Evolutionary conservation across 2,329 filamentous ascomycete genomes (phyloP).

Genomic region (Aspergillus sp.): DNA sequence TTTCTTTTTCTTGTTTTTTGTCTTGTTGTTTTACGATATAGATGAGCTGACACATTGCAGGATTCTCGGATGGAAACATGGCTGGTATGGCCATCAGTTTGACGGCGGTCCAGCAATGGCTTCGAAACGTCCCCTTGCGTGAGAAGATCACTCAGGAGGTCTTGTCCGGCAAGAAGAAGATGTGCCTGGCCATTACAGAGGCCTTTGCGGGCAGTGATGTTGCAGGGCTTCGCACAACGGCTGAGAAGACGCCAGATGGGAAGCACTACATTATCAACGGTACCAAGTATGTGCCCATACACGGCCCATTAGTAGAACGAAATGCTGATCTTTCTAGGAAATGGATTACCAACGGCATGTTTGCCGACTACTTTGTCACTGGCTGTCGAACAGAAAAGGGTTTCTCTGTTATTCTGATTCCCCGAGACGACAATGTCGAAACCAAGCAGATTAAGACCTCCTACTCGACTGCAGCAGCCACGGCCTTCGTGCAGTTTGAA

Average conservation of each 20-base stretch:
- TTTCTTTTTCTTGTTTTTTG: neutral
- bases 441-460: slow-evolving; percentile 60
- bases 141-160: slow-evolving; percentile 66
- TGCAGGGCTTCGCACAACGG: slow-evolving; percentile 72
- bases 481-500: slow-evolving; percentile 75
- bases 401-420: slow-evolving; percentile 71
- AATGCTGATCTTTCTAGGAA: slow-evolving; percentile 56
- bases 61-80: slow-evolving; percentile 84
- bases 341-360: slow-evolving; percentile 81
- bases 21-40: neutral
- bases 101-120: slow-evolving; percentile 75
- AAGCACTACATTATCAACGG: slow-evolving; percentile 60
- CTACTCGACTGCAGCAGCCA: slow-evolving; percentile 75
- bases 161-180: slow-evolving; percentile 77
- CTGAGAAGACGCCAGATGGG: slow-evolving; percentile 69
- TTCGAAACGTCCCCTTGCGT: slow-evolving; percentile 62
- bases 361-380: slow-evolving; percentile 77
- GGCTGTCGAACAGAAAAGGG: slow-evolving; percentile 76
- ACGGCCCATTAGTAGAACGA: too few species aligned
- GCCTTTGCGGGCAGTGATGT: slow-evolving; percentile 84
- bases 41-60: slow-evolving; percentile 9
- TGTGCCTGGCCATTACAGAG: slow-evolving; percentile 82
- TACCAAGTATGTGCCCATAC: slow-evolving; percentile 25
- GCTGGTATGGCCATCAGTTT: slow-evolving; percentile 80
- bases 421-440: slow-evolving; percentile 64